Conservation (phyloP, 495 filamentous ascomycete genomes). For the Sabuloglossum arenarium region DNA sequence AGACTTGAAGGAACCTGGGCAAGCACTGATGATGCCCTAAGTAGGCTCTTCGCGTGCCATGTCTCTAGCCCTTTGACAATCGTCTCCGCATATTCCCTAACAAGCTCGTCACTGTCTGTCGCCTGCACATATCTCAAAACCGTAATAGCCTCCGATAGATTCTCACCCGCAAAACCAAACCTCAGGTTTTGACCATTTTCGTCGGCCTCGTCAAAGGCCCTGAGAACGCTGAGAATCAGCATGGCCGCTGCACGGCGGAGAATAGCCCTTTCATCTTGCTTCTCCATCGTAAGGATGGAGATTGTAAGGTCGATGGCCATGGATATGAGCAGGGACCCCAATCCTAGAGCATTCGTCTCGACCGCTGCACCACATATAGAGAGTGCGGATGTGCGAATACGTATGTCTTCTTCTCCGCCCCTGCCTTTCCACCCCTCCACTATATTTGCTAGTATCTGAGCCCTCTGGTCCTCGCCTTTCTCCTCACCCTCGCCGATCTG, state of each 20-base stretch:
- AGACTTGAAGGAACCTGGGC: slow-evolving; percentile 7
- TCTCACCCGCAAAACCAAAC: slow-evolving; percentile 39
- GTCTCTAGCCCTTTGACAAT: slow-evolving; percentile 52
- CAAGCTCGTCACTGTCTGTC: slow-evolving; percentile 52
- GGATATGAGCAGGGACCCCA: slow-evolving; percentile 32
- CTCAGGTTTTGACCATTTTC: slow-evolving; percentile 29
- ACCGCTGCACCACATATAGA: slow-evolving; percentile 46
- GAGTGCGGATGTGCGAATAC: slow-evolving; percentile 57
- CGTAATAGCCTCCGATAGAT: slow-evolving; percentile 38
- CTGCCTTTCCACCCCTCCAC: slow-evolving; percentile 54
- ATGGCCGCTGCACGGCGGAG: slow-evolving; percentile 52
- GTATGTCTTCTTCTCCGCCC: slow-evolving; percentile 49
- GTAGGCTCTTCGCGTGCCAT: slow-evolving; percentile 38
- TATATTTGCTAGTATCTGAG: slow-evolving; percentile 30
- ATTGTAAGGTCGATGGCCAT: slow-evolving; percentile 46
- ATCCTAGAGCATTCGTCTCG: slow-evolving; percentile 40
- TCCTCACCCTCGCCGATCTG: slow-evolving; percentile 12
- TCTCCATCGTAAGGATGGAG: slow-evolving; percentile 43
- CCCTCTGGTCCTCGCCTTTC: slow-evolving; percentile 17
- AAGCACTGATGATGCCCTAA: slow-evolving; percentile 14
- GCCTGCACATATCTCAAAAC: slow-evolving; percentile 43
- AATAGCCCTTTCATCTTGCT: slow-evolving; percentile 40
- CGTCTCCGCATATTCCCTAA: slow-evolving; percentile 46
- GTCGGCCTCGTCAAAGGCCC: slow-evolving; percentile 36
- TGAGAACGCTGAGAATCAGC: slow-evolving; percentile 44